These are phyloP conservation scores for Alternaria sp. DNA, from an alignment of 2,329 filamentous ascomycete genomes.

Conservation along the genomic window DNA sequence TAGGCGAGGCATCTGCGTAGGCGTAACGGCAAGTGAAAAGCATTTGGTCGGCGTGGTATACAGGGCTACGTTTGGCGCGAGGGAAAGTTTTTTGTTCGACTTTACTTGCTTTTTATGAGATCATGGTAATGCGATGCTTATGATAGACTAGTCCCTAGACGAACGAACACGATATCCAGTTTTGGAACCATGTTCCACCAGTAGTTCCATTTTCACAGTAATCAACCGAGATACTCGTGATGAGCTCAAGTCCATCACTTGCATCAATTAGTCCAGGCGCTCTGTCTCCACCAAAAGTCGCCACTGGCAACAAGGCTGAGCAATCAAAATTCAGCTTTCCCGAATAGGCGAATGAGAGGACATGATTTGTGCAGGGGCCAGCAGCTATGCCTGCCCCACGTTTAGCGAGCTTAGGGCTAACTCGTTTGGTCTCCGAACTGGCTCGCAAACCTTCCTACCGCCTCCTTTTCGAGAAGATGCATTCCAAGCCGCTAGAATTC, in stretches of 20 bases:
- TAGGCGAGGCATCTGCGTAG: slow-evolving; percentile 19
- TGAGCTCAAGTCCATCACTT: not conserved
- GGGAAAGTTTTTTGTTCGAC: slow-evolving; percentile 16
- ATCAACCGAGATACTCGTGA: too few species aligned
- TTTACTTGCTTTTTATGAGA: slow-evolving; percentile 23
- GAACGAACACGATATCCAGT: slow-evolving; percentile 26
- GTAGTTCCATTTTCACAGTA: too few species aligned
- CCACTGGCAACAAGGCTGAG: not conserved
- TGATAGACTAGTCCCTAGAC: slow-evolving; percentile 42
- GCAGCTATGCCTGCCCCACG: not conserved
- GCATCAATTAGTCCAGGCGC: not conserved
- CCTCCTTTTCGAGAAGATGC: not conserved
- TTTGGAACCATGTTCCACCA: not conserved
- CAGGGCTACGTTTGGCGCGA: slow-evolving; percentile 18
- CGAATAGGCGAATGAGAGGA: not conserved
- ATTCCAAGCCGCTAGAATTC: not conserved
- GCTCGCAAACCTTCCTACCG: not conserved
- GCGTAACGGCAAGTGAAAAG: slow-evolving; percentile 29
- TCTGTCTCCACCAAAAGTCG: not conserved
- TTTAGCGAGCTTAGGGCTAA: slow-evolving; percentile 4
- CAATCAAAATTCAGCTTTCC: not conserved
- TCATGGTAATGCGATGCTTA: slow-evolving; percentile 42
- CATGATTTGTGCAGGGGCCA: not conserved
- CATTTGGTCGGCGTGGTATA: slow-evolving; percentile 30
- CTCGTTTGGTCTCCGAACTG: not conserved